Conservation (phyloP, 2,329 filamentous ascomycete species). For the Colletotrichum tanaceti region DNA sequence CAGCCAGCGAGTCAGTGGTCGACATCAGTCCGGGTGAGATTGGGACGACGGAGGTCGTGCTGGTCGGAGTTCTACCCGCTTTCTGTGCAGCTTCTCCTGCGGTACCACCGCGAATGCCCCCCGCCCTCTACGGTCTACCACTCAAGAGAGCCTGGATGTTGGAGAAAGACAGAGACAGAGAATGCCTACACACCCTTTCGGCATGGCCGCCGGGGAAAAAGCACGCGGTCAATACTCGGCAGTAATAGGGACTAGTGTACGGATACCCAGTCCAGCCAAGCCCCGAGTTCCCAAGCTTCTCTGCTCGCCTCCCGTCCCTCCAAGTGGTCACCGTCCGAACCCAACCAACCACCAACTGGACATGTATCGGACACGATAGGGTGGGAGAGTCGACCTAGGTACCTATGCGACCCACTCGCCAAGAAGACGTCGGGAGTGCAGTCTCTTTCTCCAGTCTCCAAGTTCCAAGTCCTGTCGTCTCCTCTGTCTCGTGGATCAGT, state of each 20-base stretch:
- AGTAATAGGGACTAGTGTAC: conserved; percentile 21
- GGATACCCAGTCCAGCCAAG: too few relatives aligned
- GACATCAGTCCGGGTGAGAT: conserved; percentile 4
- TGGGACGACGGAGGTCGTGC: conserved; percentile 10
- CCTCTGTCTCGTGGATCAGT: too few relatives aligned
- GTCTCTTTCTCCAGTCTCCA: background rate
- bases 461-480: conserved; percentile 4
- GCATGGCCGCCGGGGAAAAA: conserved; percentile 26
- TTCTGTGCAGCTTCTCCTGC: conserved; percentile 31
- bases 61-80: conserved; percentile 36
- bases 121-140: conserved; percentile 8
- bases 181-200: conserved; percentile 26
- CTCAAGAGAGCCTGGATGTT: too few relatives aligned
- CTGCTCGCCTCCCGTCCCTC: conserved; percentile 14
- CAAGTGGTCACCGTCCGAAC: background rate
- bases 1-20: conserved; percentile 30
- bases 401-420: conserved; percentile 33
- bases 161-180: background rate
- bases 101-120: conserved; percentile 30
- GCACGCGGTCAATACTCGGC: conserved; percentile 19
- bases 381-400: conserved; percentile 10
- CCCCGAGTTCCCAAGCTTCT: background rate
- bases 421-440: conserved; percentile 2
- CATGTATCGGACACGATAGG: background rate
- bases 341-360: conserved; percentile 14